Conservation (phyloP, 306 rosid genomes). For the Oxytropis ochrocephala region DNA sequence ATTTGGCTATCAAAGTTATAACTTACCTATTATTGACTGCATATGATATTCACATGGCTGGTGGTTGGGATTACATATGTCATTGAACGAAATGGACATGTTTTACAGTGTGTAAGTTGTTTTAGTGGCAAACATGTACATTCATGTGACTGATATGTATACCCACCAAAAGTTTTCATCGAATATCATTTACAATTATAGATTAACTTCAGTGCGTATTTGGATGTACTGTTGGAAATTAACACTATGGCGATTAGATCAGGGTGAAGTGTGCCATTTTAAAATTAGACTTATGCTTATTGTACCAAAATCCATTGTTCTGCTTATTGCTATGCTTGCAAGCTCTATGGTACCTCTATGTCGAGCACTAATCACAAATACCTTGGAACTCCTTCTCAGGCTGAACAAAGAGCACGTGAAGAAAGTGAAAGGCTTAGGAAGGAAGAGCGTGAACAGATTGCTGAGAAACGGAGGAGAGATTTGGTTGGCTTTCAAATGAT, state of each 20-base stretch:
- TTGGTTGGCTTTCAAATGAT: slow-evolving; percentile 47
- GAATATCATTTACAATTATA: not conserved
- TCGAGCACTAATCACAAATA: slow-evolving; percentile 3
- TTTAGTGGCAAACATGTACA: not conserved
- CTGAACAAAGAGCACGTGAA: slow-evolving; percentile 97
- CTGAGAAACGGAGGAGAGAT: slow-evolving; percentile 87
- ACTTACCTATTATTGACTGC: not conserved
- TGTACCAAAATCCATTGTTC: not conserved
- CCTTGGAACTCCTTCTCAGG: slow-evolving; percentile 39
- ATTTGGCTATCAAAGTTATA: not conserved
- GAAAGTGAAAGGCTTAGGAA: slow-evolving; percentile 90
- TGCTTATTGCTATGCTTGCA: not conserved
- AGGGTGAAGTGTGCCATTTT: not conserved
- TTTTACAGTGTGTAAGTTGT: not conserved
- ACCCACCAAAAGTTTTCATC: not conserved
- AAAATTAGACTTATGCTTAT: not conserved
- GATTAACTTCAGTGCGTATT: not conserved
- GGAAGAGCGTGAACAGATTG: slow-evolving; percentile 87
- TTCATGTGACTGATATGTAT: not conserved
- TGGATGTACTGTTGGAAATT: not conserved
- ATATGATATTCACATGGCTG: not conserved
- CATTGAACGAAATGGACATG: not conserved
- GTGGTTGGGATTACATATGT: not conserved
- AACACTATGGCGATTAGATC: not conserved
- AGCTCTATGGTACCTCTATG: not conserved